Evolutionary conservation across 345 rosid species (phyloP).

Genomic region (Excoecaria agallocha): DNA sequence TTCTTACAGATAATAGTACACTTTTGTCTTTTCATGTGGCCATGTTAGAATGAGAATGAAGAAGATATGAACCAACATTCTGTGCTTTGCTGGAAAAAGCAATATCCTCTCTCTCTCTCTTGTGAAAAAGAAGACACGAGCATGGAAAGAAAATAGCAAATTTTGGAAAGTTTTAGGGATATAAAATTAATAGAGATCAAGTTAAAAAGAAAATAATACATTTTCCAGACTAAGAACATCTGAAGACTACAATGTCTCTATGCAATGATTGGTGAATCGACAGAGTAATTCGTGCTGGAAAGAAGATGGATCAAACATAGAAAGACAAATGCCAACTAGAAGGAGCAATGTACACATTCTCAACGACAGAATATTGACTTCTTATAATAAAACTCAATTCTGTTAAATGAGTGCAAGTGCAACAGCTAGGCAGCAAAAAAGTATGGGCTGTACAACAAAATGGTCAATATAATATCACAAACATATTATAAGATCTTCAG

Average conservation of each 20-base stretch:
- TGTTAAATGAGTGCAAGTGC: constrained; percentile 20
- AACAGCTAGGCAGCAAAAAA: constrained; percentile 43
- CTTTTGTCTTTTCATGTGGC: background rate
- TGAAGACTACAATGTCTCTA: constrained; percentile 14
- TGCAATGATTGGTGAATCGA: constrained; percentile 15
- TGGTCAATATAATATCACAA: constrained; percentile 4
- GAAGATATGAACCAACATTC: background rate
- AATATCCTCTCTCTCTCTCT: background rate
- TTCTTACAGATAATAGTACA: background rate
- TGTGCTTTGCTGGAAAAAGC: constrained; percentile 9
- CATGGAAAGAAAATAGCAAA: background rate
- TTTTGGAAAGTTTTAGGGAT: background rate
- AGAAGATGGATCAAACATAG: constrained; percentile 31
- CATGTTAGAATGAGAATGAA: constrained; percentile 1
- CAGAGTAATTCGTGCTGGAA: constrained; percentile 43
- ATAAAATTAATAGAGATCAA: constrained; percentile 1
- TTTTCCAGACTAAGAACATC: background rate
- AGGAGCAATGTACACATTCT: constrained; percentile 23
- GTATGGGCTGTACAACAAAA: constrained; percentile 33
- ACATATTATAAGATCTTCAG: too few species aligned
- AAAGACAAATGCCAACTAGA: constrained; percentile 50
- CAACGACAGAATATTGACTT: constrained; percentile 21
- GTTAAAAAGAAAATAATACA: background rate
- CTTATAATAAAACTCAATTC: background rate
- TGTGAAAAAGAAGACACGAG: background rate